Conservation (phyloP, 2,329 filamentous ascomycete genomes). For the Colletotrichum agaves region DNA sequence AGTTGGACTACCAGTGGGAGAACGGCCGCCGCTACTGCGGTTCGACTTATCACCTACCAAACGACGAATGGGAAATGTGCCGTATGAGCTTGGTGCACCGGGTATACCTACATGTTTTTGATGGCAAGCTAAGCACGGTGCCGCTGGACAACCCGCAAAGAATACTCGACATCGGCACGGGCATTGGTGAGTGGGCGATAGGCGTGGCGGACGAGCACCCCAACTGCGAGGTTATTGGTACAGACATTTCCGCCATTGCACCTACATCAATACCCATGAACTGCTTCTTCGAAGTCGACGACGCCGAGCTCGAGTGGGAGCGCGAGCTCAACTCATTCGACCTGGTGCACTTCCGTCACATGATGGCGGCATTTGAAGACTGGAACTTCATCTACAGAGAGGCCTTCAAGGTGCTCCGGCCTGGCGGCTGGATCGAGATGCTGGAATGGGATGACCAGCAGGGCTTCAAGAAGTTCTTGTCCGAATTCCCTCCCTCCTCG, state of each 20-base stretch:
- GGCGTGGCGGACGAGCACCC: constrained; percentile 65
- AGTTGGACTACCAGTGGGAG: constrained; percentile 67
- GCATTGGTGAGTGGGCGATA: constrained; percentile 63
- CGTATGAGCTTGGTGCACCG: constrained; percentile 71
- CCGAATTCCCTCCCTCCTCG: constrained; percentile 56
- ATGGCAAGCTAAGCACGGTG: constrained; percentile 56
- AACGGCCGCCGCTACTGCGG: constrained; percentile 72
- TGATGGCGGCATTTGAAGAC: constrained; percentile 66
- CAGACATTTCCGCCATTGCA: constrained; percentile 69
- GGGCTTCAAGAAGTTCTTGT: constrained; percentile 49
- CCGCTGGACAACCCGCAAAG: constrained; percentile 52
- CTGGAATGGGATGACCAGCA: constrained; percentile 60
- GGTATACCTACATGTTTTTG: constrained; percentile 65
- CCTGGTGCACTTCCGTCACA: constrained; percentile 65
- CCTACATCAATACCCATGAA: constrained; percentile 67
- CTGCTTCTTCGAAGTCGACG: constrained; percentile 69
- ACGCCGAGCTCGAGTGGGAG: constrained; percentile 69
- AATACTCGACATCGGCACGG: constrained; percentile 68
- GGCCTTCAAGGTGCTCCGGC: constrained; percentile 63
- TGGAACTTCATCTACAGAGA: constrained; percentile 66
- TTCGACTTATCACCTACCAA: constrained; percentile 70
- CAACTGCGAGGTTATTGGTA: constrained; percentile 66
- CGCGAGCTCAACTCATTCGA: constrained; percentile 63
- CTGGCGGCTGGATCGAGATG: constrained; percentile 68
- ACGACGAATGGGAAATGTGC: constrained; percentile 73